Evolutionary conservation across 805 yeast species (phyloP).

Genomic region (Starmerella geochares): DNA sequence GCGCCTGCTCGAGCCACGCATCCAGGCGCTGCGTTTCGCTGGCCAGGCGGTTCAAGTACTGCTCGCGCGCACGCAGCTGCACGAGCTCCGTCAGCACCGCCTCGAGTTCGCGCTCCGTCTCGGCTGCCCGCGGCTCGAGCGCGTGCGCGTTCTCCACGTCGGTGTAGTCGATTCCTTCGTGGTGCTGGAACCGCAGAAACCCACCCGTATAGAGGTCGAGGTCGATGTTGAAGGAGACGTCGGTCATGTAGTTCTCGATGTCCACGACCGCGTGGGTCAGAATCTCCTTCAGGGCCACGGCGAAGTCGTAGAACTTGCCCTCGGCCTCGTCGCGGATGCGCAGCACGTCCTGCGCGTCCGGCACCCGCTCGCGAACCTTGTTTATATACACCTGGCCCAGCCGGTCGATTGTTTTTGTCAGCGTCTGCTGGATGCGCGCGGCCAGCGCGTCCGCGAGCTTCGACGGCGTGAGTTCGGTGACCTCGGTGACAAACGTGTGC

Average conservation of each 20-base stretch:
- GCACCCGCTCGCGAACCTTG: constrained; percentile 9
- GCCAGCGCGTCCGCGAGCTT: constrained; percentile 10
- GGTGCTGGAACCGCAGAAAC: constrained; percentile 17
- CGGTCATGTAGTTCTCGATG: constrained; percentile 14
- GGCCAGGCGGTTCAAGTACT: background rate
- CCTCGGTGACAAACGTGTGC: constrained; percentile 14
- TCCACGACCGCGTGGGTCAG: constrained; percentile 2
- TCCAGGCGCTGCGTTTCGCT: constrained; percentile 1
- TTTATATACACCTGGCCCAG: constrained; percentile 3
- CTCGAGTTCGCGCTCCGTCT: constrained; percentile 7
- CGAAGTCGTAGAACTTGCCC: constrained; percentile 8
- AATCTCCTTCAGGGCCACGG: background rate
- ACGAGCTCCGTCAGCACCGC: background rate
- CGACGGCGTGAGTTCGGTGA: constrained; percentile 8
- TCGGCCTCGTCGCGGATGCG: background rate
- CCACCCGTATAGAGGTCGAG: constrained; percentile 16
- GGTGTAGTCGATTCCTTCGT: constrained; percentile 19
- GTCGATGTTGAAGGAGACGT: constrained; percentile 12
- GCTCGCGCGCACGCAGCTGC: background rate
- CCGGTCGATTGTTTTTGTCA: background rate
- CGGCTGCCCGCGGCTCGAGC: background rate
- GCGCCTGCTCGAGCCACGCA: constrained; percentile 8
- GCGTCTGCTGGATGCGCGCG: constrained; percentile 2
- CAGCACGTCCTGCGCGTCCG: constrained; percentile 4
- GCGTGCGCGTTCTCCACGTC: constrained; percentile 6